Evolutionary conservation across 2,329 filamentous ascomycete species (phyloP).

Genomic region (Alternaria ventricosa): DNA sequence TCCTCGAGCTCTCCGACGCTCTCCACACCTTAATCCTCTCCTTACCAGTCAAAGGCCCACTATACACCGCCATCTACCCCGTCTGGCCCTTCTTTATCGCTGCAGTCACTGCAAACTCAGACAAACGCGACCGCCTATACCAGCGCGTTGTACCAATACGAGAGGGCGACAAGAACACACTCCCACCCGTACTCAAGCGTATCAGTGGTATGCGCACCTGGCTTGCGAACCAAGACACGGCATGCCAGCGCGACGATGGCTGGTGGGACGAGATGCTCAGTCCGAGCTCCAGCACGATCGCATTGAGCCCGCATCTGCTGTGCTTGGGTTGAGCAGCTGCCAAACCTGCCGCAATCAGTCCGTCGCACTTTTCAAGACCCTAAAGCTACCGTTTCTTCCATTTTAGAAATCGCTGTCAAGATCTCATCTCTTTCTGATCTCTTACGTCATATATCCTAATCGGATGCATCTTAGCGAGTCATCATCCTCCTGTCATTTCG

Average conservation of each 20-base stretch:
- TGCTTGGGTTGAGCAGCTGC: constrained; percentile 20
- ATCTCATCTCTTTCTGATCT: not conserved
- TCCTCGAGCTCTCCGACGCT: constrained; percentile 37
- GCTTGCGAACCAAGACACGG: constrained; percentile 39
- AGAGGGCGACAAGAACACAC: constrained; percentile 42
- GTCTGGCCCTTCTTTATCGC: constrained; percentile 45
- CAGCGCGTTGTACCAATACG: constrained; percentile 40
- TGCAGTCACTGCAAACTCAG: constrained; percentile 39
- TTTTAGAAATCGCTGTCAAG: not conserved
- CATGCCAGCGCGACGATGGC: constrained; percentile 26
- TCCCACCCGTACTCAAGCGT: constrained; percentile 39
- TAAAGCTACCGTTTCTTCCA: not conserved
- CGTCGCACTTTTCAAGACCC: not conserved
- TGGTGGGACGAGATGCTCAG: constrained; percentile 47
- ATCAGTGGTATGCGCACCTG: constrained; percentile 39
- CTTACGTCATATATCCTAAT: not conserved
- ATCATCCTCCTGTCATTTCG: not conserved
- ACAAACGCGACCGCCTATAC: constrained; percentile 40
- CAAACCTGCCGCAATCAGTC: not conserved
- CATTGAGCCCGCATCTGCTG: constrained; percentile 17
- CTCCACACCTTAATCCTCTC: constrained; percentile 33
- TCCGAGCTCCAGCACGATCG: constrained; percentile 34
- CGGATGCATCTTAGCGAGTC: not conserved
- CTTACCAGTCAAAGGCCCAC: constrained; percentile 38
- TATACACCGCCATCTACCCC: constrained; percentile 44